These are phyloP conservation scores for Hyaloscypha bicolor DNA, from an alignment of 495 filamentous ascomycete genomes.

Conservation along the genomic window DNA sequence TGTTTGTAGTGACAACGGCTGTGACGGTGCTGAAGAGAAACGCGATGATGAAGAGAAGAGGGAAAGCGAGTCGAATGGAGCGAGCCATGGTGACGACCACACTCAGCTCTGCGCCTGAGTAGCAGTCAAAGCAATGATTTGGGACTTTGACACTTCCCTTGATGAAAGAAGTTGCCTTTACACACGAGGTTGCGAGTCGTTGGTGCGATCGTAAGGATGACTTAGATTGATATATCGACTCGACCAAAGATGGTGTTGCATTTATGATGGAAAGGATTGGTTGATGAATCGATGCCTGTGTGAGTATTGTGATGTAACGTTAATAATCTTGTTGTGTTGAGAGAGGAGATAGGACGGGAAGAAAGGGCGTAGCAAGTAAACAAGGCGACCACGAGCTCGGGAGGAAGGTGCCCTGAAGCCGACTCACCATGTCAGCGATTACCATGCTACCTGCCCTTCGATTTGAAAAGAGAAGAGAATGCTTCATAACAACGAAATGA, in stretches of 20 bases:
- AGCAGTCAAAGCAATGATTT: background rate
- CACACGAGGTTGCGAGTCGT: background rate
- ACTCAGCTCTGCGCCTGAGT: background rate
- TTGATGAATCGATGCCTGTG: background rate
- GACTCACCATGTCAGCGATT: no score
- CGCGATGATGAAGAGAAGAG: background rate
- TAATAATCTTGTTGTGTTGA: background rate
- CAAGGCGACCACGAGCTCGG: background rate
- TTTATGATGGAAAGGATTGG: background rate
- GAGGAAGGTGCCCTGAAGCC: background rate
- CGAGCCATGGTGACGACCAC: background rate
- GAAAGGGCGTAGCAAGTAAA: background rate
- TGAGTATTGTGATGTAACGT: background rate
- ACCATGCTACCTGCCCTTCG: no score
- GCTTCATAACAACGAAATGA: no score
- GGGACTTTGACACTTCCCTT: background rate
- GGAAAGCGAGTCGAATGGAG: background rate
- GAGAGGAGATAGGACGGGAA: background rate
- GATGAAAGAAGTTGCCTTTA: background rate
- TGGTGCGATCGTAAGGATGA: background rate
- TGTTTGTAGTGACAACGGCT: no score
- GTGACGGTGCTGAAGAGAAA: background rate
- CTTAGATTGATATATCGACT: background rate
- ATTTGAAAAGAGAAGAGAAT: no score
- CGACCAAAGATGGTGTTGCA: background rate